Evolutionary conservation across 306 rosid genomes (phyloP), one percentile per base, ranked within the genome.

Genomic region (Vachellia collinsii): DNA sequence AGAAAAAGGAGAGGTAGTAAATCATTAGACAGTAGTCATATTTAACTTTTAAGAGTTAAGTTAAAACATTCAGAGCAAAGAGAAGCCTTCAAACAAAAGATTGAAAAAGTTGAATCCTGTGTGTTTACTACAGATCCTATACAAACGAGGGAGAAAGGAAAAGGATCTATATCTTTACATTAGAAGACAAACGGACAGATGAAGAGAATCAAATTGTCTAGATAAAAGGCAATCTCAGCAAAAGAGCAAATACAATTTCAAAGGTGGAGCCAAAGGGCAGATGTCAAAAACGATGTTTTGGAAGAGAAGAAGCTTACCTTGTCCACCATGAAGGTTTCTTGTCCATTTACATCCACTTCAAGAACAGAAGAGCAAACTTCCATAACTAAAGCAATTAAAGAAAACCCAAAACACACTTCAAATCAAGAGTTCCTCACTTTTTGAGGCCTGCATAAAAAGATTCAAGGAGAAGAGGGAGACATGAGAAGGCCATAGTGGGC

Each of bases 291-390:
- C 65, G 3, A 25, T 8, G 34, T 44, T 41, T 69, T 58, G 70
- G 68, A 73, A 82, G 74, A 70, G 77, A 72, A 39, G 7, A 70
- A 75, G 78, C 46, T 78, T 83, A 91, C 99, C 98, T 87, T 91
- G 88, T 95, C 89, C 41, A 93, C 93, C 87, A 91, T 76, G 89
- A 95, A 95, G 43, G 88, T 85, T 82, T 91, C 93, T 88, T 95
- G 94, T 59, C 98, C 97, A 84, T 95, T 91, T 76, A 95, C 94
- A 83, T 93, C 99, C 37, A 95, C 97, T 90, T 93, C 88, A 86
- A 95, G 98, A 80, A 93, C 87, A 85, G 94, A 89, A 85, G 94
- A 89, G 85, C 71, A 85, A 80, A 65, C 62, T 69, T 90, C 98
- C 98, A 95, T 93, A 23, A 41, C 80, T 72, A 9, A 10, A 43